Base-by-base conservation (phyloP, 2,329 filamentous ascomycete genomes). In the Stagonosporopsis vannaccii region DNA sequence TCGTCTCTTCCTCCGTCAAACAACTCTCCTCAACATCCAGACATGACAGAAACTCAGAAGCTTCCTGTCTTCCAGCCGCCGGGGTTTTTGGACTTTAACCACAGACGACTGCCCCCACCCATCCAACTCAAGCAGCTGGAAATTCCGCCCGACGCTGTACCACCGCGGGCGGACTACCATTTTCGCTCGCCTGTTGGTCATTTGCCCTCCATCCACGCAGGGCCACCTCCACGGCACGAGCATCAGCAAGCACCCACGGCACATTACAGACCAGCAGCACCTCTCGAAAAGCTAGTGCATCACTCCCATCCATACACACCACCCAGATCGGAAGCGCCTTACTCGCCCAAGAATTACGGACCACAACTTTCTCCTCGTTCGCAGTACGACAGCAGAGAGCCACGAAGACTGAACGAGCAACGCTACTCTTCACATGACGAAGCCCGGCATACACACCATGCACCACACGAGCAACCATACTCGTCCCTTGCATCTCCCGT, bases 11-110 rank as follows among this genome's bases (percentile, higher is more conserved):
- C 78, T 73, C 74, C 76, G 54, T 72, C 75, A 54, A 73, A 70
- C 60, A 62, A 68, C 46, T 68, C 66, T 61, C 67, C 63, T 65
- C 63, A 71, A 52, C 55, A 71, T 60, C 58, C 71, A 70, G 71
- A 71, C 56, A 81, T 81, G 79, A 79, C 79, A 28, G 78, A 80
- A 64, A 78, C 76, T 52, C 79, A 80, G 61, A 78, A 75, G 52
- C 71, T 73, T 47, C 76, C 76, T 47, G 66, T 70, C 47, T 77
- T 80, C 47, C 76, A 77, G 26, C 67, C 74, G 41, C 72, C 77
- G 33, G 67, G 67, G 35, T 80, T 78, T 62, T 67, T 74, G 41
- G 74, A 74, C 55, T 74, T 75, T 56, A 71, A 76, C 35, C 73
- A 76, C 61, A 73, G 75, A 46, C 72, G 74, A 36, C 66, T 76